Evolutionary conservation across 495 filamentous ascomycete genomes (phyloP).

Genomic region (Amphirosellinia nigrospora): DNA sequence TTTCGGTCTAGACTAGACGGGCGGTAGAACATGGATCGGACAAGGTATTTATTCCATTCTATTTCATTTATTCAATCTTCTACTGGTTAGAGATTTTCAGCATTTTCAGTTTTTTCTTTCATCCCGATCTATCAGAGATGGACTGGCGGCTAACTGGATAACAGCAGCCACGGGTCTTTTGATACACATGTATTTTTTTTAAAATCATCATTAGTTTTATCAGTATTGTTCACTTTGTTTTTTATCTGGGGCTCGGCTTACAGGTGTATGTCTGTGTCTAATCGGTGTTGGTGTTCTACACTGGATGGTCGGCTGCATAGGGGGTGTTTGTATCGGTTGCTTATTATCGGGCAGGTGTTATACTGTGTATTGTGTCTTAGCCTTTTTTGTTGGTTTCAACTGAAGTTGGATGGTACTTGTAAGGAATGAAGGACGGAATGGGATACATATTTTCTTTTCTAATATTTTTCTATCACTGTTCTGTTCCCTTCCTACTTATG

Average conservation of each 20-base stretch:
- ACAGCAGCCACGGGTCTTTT: background rate
- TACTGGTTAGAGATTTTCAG: background rate
- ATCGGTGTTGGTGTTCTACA: background rate
- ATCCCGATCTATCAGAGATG: background rate
- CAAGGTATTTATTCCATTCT: background rate
- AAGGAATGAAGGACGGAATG: background rate
- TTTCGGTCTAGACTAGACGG: constrained; percentile 16
- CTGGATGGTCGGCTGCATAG: background rate
- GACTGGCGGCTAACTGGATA: background rate
- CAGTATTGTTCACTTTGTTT: background rate
- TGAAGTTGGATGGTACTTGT: background rate
- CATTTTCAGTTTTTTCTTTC: background rate
- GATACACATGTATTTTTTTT: background rate
- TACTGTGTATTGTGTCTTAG: constrained; percentile 3
- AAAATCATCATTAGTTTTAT: background rate
- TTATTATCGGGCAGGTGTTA: background rate
- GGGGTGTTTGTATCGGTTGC: constrained; percentile 1
- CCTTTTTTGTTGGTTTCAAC: background rate
- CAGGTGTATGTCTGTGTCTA: background rate
- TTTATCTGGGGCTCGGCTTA: background rate
- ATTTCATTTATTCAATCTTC: background rate
- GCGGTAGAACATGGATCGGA: background rate
- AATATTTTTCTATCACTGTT: background rate
- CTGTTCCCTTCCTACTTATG: background rate
- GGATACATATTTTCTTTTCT: background rate